Conservation (phyloP, 2,329 filamentous ascomycete species). For the Neopestalotiopsis sp. region DNA sequence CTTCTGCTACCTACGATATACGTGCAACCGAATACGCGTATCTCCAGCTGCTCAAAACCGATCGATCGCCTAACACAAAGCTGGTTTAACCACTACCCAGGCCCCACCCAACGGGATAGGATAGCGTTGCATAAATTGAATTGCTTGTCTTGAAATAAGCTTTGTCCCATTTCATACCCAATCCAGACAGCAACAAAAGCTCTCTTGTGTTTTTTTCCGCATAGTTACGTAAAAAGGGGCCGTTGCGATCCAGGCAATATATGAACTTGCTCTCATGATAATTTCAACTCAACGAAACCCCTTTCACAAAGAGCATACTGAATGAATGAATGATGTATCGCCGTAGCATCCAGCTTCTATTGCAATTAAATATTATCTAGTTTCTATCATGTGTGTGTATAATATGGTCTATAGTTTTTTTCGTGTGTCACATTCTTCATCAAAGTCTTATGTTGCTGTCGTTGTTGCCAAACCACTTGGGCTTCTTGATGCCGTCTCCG, state of each 20-base stretch:
- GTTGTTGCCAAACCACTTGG: slow-evolving; percentile 79
- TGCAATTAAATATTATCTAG: slow-evolving; percentile 11
- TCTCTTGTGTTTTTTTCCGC: neutral
- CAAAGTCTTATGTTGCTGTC: slow-evolving; percentile 36
- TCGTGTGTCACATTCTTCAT: neutral
- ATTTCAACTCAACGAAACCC: neutral
- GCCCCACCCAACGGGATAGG: neutral
- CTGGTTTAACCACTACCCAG: neutral
- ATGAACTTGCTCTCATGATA: no score
- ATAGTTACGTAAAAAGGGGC: neutral
- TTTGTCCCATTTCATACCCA: neutral
- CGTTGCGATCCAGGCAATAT: neutral
- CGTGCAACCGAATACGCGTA: no score
- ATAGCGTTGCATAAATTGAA: neutral
- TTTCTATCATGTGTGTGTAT: slow-evolving; percentile 6
- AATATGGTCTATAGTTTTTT: neutral
- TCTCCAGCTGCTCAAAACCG: neutral
- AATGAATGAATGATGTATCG: neutral
- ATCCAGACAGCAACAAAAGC: neutral
- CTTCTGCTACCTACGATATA: no score
- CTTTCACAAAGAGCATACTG: neutral
- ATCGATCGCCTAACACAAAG: neutral
- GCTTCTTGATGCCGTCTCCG: slow-evolving; percentile 72
- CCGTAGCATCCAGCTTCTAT: neutral
- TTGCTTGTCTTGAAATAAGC: slow-evolving; percentile 5